Conservation (phyloP, 345 rosid genomes). For the Cardamine resedifolia region DNA sequence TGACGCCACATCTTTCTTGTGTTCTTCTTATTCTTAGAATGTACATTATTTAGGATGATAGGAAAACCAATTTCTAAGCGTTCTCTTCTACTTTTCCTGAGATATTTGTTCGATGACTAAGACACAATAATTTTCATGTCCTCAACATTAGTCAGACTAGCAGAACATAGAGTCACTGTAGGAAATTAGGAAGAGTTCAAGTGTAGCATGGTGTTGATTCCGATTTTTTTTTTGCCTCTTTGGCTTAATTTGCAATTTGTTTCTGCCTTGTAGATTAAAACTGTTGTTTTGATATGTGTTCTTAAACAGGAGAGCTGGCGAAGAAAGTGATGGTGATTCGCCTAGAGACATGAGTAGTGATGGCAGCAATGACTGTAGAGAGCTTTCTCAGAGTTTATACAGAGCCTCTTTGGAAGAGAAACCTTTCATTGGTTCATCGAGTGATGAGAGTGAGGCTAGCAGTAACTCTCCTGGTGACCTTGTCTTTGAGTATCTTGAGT, state of each 20-base stretch:
- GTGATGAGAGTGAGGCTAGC: slow-evolving; percentile 65
- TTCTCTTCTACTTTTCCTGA: neutral
- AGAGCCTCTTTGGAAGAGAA: slow-evolving; percentile 54
- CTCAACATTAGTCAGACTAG: neutral
- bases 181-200: neutral
- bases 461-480: slow-evolving; percentile 50
- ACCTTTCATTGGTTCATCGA: slow-evolving; percentile 51
- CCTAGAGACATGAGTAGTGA: slow-evolving; percentile 54
- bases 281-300: slow-evolving; percentile 10
- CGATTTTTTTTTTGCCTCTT: neutral
- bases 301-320: slow-evolving; percentile 41
- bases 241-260: neutral
- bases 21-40: neutral
- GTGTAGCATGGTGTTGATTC: neutral
- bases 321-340: slow-evolving; percentile 59
- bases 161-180: neutral
- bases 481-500: slow-evolving; percentile 71
- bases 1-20: neutral
- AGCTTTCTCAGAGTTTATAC: slow-evolving; percentile 46
- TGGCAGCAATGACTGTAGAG: slow-evolving; percentile 53
- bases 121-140: neutral
- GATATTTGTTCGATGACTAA: neutral
- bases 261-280: neutral
- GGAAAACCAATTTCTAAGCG: neutral
- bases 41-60: neutral